Base-by-base conservation (phyloP, 1,139 yeast genomes). In the Blastobotrys indianensis region DNA sequence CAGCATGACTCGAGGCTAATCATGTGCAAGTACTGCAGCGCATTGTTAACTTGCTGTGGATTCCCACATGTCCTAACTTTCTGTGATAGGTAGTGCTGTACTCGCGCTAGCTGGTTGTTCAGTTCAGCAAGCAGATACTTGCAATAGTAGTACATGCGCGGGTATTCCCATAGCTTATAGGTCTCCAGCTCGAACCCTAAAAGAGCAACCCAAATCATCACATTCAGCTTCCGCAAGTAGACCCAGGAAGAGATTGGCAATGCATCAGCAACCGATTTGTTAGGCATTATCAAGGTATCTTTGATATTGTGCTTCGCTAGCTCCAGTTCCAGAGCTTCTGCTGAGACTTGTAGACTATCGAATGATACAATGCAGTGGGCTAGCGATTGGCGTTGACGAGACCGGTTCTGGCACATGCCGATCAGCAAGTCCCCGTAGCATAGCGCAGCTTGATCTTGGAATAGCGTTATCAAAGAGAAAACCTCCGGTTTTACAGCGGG, bases 301-400 rank as follows among this genome's bases (percentile, higher is more conserved):
- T 43, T 36, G 15, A 40, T 23, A 11, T 42, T 32, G 2, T 15
- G 25, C n/a, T 29, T 31, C 11, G 25, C 33, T 12, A 48, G 39
- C 15, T 49, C 53, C 40, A 52, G 45, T 67, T 92, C 98, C 61
- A 90, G 77, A 67, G 86, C 85, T 65, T 86, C 97, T 51, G 90
- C 78, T 41, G 92, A 79, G 72, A 83, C 94, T 60, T 90, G 97
- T 31, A 87, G 67, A 2, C 87, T 75, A 62, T 92, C 97, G 84
- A 94, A 86, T 2, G 79, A 60, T 6, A 77, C 56, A 54, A 79
- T 57, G 60, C 75, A 66, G 62, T 82, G 70, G 57, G 80, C 63
- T 62, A 82, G 65, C 56, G 78, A 72, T 59, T 87, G 96, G 53
- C 96, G 77, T 59, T 86, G 92, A 45, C 96, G 75, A 45, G 95